phyloP scores from a whole-genome alignment of 306 rosid species.

The Hylodesmum podocarpum region DNA sequence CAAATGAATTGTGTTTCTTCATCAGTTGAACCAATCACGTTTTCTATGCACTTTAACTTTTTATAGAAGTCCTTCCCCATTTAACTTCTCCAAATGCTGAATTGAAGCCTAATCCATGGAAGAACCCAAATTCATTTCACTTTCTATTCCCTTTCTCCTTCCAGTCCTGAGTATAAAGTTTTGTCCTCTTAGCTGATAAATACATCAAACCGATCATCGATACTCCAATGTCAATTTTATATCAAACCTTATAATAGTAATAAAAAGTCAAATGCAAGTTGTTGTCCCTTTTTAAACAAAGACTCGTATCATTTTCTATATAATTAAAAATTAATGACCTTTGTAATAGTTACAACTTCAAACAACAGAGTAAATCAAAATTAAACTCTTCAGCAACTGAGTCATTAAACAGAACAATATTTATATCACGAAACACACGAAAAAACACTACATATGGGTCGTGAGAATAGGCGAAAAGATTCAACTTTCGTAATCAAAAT shows the following conservation, averaged over 20 bases:
- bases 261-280: background rate
- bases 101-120: too few relatives aligned
- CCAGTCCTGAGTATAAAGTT: too few relatives aligned
- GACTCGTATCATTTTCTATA: background rate
- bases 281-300: background rate
- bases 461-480: background rate
- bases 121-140: too few relatives aligned
- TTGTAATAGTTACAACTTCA: background rate
- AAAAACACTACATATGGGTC: background rate
- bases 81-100: too few relatives aligned
- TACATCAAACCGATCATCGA: constrained; percentile 4
- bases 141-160: too few relatives aligned
- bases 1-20: too few relatives aligned
- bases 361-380: background rate
- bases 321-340: background rate
- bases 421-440: background rate
- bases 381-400: background rate
- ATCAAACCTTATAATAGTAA: background rate
- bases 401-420: background rate
- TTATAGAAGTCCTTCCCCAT: too few relatives aligned
- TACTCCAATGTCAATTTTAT: background rate
- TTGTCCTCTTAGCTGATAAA: background rate
- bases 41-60: too few relatives aligned
- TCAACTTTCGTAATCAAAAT: background rate
- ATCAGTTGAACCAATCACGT: too few relatives aligned